These are phyloP conservation scores for thale cress (Arabidopsis thaliana) DNA, from an alignment of 345 rosid species.

Conservation along the genomic window TAIR10.1 NC_003076.8:26750001-26750500, in stretches of 20 bases:
- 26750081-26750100: slow-evolving; percentile 62
- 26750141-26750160: slow-evolving; percentile 71
- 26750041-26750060: slow-evolving; percentile 57
- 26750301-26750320: slow-evolving; percentile 83
- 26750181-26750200: slow-evolving; percentile 85
- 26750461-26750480: slow-evolving; percentile 84
- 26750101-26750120: slow-evolving; percentile 63
- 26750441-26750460: slow-evolving; percentile 79
- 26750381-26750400: slow-evolving; percentile 75
- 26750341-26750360: slow-evolving; percentile 77
- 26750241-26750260: slow-evolving; percentile 85
- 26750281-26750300: slow-evolving; percentile 73
- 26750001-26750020: slow-evolving; percentile 86
- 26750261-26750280: slow-evolving; percentile 70
- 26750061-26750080: slow-evolving; percentile 65
- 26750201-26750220: slow-evolving; percentile 78
- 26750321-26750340: slow-evolving; percentile 73
- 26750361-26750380: slow-evolving; percentile 83
- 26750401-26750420: slow-evolving; percentile 73
- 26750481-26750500: slow-evolving; percentile 88
- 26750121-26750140: slow-evolving; percentile 69
- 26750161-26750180: slow-evolving; percentile 76
- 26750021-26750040: slow-evolving; percentile 87
- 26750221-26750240: slow-evolving; percentile 72
- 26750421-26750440: slow-evolving; percentile 81